These are phyloP conservation scores for Kokia cookei DNA, from an alignment of 441 rosid genomes.

Conservation along the genomic window DNA sequence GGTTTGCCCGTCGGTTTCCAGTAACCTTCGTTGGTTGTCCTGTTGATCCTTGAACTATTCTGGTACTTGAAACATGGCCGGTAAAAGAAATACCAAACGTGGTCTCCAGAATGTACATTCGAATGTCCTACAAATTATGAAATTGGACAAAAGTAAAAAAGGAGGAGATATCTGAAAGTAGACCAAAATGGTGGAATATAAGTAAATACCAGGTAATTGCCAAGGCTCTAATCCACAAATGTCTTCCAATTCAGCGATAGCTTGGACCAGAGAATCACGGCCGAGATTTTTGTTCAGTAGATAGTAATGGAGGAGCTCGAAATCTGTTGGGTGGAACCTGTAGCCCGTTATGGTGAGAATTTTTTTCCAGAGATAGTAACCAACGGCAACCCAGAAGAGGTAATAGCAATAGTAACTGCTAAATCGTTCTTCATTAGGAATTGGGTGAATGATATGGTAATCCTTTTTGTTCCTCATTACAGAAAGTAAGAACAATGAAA, in stretches of 20 bases:
- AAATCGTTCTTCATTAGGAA: background rate
- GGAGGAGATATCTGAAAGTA: background rate
- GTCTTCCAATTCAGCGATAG: slow-evolving; percentile 11
- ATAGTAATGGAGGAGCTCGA: slow-evolving; percentile 17
- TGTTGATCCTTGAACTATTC: slow-evolving; percentile 6
- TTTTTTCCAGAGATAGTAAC: slow-evolving; percentile 5
- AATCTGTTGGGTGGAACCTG: slow-evolving; percentile 34
- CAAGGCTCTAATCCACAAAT: slow-evolving; percentile 25
- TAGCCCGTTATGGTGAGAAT: slow-evolving; percentile 6
- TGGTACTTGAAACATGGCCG: slow-evolving; percentile 1
- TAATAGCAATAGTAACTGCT: slow-evolving; percentile 8
- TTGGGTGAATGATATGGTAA: background rate
- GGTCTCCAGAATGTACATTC: slow-evolving; percentile 4
- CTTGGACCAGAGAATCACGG: slow-evolving; percentile 1
- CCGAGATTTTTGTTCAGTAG: slow-evolving; percentile 18
- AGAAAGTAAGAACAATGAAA: background rate
- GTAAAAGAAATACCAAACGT: slow-evolving; percentile 29
- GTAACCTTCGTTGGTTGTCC: slow-evolving; percentile 20
- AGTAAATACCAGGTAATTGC: slow-evolving; percentile 23
- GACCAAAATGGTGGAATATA: background rate
- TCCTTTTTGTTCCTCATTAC: slow-evolving; percentile 11
- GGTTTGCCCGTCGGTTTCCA: slow-evolving; percentile 25
- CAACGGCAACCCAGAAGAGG: slow-evolving; percentile 9
- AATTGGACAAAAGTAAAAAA: background rate
- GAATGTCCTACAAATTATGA: background rate